Evolutionary conservation across 176 grass and related monocot genomes (phyloP).

Genomic region (Ananas comosus): DNA sequence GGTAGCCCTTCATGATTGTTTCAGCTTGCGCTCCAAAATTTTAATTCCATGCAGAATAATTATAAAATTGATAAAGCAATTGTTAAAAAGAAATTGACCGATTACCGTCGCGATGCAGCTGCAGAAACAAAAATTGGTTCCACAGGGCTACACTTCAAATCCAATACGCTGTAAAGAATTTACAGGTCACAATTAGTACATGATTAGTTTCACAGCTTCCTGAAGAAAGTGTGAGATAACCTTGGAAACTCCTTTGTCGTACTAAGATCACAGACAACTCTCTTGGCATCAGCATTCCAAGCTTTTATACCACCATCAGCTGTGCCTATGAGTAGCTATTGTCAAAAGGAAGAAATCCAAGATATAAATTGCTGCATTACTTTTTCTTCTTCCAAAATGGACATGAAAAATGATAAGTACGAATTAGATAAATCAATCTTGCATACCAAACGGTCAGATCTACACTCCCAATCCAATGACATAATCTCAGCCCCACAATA

Average conservation of each 20-base stretch:
- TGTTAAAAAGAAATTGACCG: slow-evolving; percentile 5
- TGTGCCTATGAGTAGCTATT: slow-evolving; percentile 96
- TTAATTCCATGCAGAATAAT: background rate
- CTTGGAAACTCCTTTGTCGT: slow-evolving; percentile 88
- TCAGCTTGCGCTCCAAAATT: background rate
- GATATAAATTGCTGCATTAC: slow-evolving; percentile 26
- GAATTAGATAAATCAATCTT: slow-evolving; percentile 10
- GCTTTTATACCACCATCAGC: slow-evolving; percentile 96
- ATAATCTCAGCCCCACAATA: slow-evolving; percentile 92
- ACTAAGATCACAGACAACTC: slow-evolving; percentile 85
- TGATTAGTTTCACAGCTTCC: slow-evolving; percentile 3
- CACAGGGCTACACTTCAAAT: slow-evolving; percentile 94
- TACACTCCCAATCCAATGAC: slow-evolving; percentile 94
- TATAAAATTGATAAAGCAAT: background rate
- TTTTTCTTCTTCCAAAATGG: slow-evolving; percentile 15
- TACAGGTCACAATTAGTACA: slow-evolving; percentile 14
- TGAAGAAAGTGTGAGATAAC: slow-evolving; percentile 26
- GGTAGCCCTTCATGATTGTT: background rate
- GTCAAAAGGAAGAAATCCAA: slow-evolving; percentile 66
- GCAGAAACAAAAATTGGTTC: slow-evolving; percentile 94
- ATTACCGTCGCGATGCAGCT: slow-evolving; percentile 87
- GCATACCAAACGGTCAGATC: slow-evolving; percentile 93
- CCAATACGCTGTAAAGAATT: slow-evolving; percentile 62
- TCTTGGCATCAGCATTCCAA: slow-evolving; percentile 98
- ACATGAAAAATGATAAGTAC: slow-evolving; percentile 11